Evolutionary conservation across 1,284 basidiomycete genomes (phyloP), one percentile per base, ranked within the genome.

Genomic region (Rhodotorula sp.): DNA sequence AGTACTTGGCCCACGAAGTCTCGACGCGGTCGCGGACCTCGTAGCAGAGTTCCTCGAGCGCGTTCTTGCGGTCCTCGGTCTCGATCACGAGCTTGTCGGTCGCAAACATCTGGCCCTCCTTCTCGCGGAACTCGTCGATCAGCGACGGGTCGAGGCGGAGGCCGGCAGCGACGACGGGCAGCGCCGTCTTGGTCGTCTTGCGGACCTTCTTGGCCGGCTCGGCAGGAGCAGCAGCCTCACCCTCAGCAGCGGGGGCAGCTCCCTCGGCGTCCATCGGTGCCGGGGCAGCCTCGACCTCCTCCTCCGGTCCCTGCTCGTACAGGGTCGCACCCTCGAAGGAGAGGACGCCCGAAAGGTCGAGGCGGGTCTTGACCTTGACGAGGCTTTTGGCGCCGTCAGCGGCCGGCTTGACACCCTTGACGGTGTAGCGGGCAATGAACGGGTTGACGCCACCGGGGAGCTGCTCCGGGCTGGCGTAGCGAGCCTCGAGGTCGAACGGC

Each of bases 11-110:
- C 79, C 89, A 95, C 65, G 89, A 87, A 69, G 90, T 90, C 49
- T 96, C 93, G 71, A 97, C 87, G 62, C 60, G 66, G 81, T 87
- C 84, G 64, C 93, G 90, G 77, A 86, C 92, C 81, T 97, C 93
- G 83, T 96, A 96, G 74, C 96, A 89, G 84, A 95, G 96, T 83
- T 96, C 94, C 83, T 97, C 94, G 33, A 97, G 87, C 22, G 93
- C 93, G 81, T 97, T 96, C 85, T 95, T 97, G 81, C 91, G 88
- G 82, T 96, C 91, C 91, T 95, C 93, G 68, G 94, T 96, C 81
- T 96, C 94, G 83, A 87, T 86, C 64, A 97, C 94, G 72, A 96
- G 89, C 85, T 95, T 96, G 83, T 97, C 94, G 67, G 86, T 84
- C 51, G 90, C 86, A 80, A 89, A 86, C 91, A 97, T 92, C 82